Evolutionary conservation across 257 asterid species (phyloP).

Genomic region (Thymus quinquecostatus): DNA sequence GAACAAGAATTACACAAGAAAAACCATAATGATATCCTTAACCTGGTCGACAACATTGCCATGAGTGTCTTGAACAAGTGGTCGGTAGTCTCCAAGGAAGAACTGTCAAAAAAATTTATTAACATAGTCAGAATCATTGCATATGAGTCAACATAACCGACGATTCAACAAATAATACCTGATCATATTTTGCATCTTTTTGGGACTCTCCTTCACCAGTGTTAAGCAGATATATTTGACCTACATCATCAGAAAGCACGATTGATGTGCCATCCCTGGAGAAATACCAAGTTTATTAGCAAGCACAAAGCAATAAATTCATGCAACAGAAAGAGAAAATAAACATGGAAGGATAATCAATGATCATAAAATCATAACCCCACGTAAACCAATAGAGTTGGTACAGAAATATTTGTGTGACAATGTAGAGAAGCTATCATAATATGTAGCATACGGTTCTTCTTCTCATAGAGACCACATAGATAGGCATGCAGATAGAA

Average conservation of each 20-base stretch:
- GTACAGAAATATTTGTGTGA: not conserved
- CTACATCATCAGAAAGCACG: conserved; percentile 97
- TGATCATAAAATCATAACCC: not conserved
- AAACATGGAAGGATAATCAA: conserved; percentile 4
- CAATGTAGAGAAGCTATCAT: conserved; percentile 5
- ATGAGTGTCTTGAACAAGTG: conserved; percentile 76
- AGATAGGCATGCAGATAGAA: conserved; percentile 17
- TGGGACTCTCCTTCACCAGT: conserved; percentile 99
- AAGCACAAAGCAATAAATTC: conserved; percentile 7
- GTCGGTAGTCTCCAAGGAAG: conserved; percentile 98
- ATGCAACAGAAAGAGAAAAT: not conserved
- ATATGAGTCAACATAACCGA: conserved; percentile 17
- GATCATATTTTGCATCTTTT: conserved; percentile 96
- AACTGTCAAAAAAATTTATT: conserved; percentile 57
- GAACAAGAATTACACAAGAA: conserved; percentile 2
- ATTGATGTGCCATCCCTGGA: conserved; percentile 97
- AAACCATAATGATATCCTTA: conserved; percentile 24
- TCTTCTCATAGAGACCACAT: conserved; percentile 14
- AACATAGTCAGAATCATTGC: conserved; percentile 38
- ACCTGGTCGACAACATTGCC: conserved; percentile 97
- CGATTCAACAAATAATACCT: conserved; percentile 49
- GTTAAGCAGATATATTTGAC: conserved; percentile 87
- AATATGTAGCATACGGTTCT: conserved; percentile 15
- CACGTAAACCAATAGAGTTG: conserved; percentile 9
- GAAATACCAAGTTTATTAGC: conserved; percentile 37